Conservation (phyloP, 1,139 yeast genomes). For the Saccharomyces hybrid region DNA sequence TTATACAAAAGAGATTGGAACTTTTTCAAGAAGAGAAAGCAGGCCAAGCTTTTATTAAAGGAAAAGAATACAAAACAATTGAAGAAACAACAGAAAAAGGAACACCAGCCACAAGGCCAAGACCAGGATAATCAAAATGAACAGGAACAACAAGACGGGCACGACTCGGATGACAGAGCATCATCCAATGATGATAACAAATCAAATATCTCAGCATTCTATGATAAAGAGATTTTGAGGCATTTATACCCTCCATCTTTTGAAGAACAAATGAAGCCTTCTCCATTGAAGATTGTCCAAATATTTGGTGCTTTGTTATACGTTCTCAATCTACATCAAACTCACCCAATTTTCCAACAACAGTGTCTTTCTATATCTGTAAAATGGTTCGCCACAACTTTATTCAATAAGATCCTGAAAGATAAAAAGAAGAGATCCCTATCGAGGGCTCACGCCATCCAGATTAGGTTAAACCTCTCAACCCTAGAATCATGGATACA, state of each 20-base stretch:
- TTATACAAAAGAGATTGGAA: conserved; percentile 71
- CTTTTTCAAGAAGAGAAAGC: conserved; percentile 48
- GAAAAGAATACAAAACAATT: conserved; percentile 7
- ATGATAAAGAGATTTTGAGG: conserved; percentile 43
- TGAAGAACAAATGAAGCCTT: conserved; percentile 64
- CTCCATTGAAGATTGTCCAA: conserved; percentile 80
- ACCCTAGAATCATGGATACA: conserved; percentile 90
- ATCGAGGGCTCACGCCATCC: conserved; percentile 80
- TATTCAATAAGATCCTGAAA: conserved; percentile 67
- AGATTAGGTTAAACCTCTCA: conserved; percentile 77
- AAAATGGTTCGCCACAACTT: conserved; percentile 63
- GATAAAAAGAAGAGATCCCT: conserved; percentile 53
- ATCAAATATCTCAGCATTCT: not conserved
- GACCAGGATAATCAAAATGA: conserved; percentile 1
- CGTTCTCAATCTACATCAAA: conserved; percentile 73
- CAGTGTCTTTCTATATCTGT: conserved; percentile 75
- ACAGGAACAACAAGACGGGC: conserved; percentile 2
- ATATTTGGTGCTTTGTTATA: conserved; percentile 83
- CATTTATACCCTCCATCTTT: conserved; percentile 69
- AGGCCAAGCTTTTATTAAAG: conserved; percentile 24
- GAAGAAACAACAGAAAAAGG: conserved; percentile 10
- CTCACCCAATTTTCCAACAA: conserved; percentile 65
- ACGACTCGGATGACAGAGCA: not conserved
- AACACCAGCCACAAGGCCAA: conserved; percentile 1
- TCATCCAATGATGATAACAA: conserved; percentile 1